Base-by-base conservation (phyloP, 768 basidiomycete species). In the Lyophyllum atratum region DNA sequence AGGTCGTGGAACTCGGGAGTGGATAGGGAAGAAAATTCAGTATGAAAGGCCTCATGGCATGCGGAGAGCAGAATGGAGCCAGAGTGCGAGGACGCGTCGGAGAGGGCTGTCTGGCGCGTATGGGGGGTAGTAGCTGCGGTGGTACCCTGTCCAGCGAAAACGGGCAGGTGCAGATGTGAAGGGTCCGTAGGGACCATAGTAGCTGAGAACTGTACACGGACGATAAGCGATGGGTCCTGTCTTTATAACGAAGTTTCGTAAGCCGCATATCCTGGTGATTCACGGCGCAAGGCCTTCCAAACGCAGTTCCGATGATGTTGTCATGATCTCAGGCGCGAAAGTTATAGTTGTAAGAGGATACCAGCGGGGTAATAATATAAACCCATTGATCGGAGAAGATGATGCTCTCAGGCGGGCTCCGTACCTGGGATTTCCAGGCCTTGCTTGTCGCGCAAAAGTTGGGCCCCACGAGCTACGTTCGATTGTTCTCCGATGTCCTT, bases 71-170 rank as follows among this genome's bases (percentile, higher is more conserved):
- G 70, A 31, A 81, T 62, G 11, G 71, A 64, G 2, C 79, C 82
- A 1, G 70, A 64, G 4, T 77, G 67, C 12, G 78, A 75, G 25
- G 70, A 66, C 17, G 78, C 76, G 58, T 82, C 80, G 28, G 61
- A 67, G 19, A 78, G 53, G 6, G 78, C 78, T 63, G 76, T 76
- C 24, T 72, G 68, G 7, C 69, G 68, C 15, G 73, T 70, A 29
- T 68, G 65, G 15, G 59, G 52, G 25, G 74, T 59, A 46, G 71
- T 72, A 22, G 72, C 59, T 12, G 69, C 67, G 11, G 72, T 49
- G 3, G 78, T 75, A 2, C 83, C 85, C 63, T 87, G 85, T 6
- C 85, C 85, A 43, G 81, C 74, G 61, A 87, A 87, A 17, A 85
- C 67, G 3, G 82, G 85, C 44, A 86, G 62, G 56, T 74, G 52